Evolutionary conservation across 2,329 filamentous ascomycete species (phyloP).

Genomic region (Ceratocystis papillata): DNA sequence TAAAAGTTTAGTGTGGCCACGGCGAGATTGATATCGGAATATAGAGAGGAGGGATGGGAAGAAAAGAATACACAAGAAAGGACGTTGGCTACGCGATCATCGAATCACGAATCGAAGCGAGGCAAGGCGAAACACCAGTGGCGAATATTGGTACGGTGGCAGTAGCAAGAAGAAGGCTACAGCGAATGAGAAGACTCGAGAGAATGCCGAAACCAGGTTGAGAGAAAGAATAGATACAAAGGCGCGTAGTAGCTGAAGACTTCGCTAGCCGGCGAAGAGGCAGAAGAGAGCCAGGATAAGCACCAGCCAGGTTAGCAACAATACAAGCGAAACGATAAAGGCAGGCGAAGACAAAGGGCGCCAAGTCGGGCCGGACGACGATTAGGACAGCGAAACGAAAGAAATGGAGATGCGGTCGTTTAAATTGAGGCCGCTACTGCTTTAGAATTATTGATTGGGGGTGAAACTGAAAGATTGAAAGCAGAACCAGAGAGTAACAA

Average conservation of each 20-base stretch:
- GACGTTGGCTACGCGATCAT: slow-evolving; percentile 1
- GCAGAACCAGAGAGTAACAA: background rate
- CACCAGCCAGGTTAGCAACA: background rate
- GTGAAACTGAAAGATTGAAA: background rate
- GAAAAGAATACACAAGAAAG: background rate
- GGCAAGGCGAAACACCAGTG: background rate
- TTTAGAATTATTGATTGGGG: background rate
- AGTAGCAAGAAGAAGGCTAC: background rate
- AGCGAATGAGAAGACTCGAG: background rate
- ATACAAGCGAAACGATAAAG: background rate
- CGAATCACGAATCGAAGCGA: slow-evolving; percentile 1
- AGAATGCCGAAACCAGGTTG: background rate
- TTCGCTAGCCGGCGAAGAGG: background rate
- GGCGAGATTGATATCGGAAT: background rate
- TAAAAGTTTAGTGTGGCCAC: background rate
- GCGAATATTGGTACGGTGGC: background rate
- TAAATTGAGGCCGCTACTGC: background rate
- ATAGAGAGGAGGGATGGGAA: background rate
- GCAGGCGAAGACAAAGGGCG: background rate
- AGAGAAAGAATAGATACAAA: background rate
- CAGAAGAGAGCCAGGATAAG: background rate
- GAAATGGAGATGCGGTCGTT: background rate
- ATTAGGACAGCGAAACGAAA: background rate
- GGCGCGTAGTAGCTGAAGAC: background rate
- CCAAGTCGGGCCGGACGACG: background rate